Evolutionary conservation across 495 filamentous ascomycete species (phyloP), one percentile per base, ranked within the genome.

Genomic region (Monascus purpureus): DNA sequence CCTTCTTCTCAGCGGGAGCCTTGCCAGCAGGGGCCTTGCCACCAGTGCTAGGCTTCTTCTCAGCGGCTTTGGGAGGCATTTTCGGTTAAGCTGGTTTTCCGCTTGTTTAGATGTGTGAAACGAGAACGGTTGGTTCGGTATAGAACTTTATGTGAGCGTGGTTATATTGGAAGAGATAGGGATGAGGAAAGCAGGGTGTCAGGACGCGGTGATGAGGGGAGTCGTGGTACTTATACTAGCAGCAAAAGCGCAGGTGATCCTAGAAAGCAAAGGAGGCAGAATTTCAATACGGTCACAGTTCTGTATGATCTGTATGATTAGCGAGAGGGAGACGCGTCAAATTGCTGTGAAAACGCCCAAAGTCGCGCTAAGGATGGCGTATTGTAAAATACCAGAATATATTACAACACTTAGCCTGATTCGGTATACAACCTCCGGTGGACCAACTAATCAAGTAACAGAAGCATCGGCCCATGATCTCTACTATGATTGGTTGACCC

Each of bases 1-100:
- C 88, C 79, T 96, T 94, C 80, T 96, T 95, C 77, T 95, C 87
- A 53, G 82, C 80, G 25, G 82, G 77, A 14, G 80, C 77, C 63
- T 83, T 84, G 53, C 80, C 80, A 55, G 84, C 88, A 25, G 90
- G 90, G 45, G 88, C 87, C 85, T 97, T 97, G 68, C 78, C 80
- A 57, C 73, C 86, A 52, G 80, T 90, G 70, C 82, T 82, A 66
- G 88, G 88, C 78, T 93, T 95, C 83, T 95, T 87, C 52, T 83
- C 74, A 52, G 74, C 81, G 55, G 83, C 80, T 72, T 94, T 94
- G 41, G 86, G 86, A 71, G 86, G 75, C 87, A 93, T 93, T 77
- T 78, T 77, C 4, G 22, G 11, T 24, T 24, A 24, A 24, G 22
- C 11, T 47, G 22, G 19, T 28, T 27, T 37, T 37, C 25, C 17